phyloP scores from a whole-genome alignment of 345 rosid genomes.

The Lenwebbia sp. region DNA sequence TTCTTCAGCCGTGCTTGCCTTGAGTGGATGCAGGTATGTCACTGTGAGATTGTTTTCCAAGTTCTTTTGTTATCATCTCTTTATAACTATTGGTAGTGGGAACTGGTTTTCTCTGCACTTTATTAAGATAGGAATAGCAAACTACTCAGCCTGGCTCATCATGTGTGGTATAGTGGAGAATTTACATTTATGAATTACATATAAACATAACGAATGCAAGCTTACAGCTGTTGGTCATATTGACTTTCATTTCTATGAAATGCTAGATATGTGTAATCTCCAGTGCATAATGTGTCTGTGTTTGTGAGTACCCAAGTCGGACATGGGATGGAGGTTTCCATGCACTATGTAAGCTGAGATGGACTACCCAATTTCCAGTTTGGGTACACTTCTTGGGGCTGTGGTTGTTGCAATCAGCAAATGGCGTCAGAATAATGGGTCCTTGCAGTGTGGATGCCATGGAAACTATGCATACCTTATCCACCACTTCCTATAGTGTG shows the following conservation, averaged over 20 bases:
- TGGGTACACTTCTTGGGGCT: not conserved
- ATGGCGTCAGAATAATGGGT: not conserved
- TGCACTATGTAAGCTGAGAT: not conserved
- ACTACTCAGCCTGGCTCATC: not conserved
- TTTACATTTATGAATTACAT: not conserved
- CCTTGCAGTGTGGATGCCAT: not conserved
- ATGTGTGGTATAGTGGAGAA: not conserved
- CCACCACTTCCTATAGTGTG: not conserved
- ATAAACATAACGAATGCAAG: not conserved
- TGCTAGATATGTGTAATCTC: not conserved
- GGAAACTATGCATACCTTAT: not conserved
- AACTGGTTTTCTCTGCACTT: not conserved
- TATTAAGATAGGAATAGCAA: not conserved
- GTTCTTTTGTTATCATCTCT: not conserved
- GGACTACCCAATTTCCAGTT: not conserved
- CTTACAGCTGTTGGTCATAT: not conserved
- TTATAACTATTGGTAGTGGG: not conserved
- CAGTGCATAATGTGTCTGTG: not conserved
- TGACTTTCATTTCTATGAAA: not conserved
- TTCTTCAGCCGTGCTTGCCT: conserved; percentile 51
- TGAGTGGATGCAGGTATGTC: conserved; percentile 54
- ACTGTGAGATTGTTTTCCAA: not conserved
- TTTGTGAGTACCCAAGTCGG: not conserved
- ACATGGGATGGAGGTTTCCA: not conserved
- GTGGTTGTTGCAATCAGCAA: not conserved